Evolutionary conservation across 2,329 filamentous ascomycete species (phyloP), one percentile per base, ranked within the genome.

Genomic region (Epichloe elymi): DNA sequence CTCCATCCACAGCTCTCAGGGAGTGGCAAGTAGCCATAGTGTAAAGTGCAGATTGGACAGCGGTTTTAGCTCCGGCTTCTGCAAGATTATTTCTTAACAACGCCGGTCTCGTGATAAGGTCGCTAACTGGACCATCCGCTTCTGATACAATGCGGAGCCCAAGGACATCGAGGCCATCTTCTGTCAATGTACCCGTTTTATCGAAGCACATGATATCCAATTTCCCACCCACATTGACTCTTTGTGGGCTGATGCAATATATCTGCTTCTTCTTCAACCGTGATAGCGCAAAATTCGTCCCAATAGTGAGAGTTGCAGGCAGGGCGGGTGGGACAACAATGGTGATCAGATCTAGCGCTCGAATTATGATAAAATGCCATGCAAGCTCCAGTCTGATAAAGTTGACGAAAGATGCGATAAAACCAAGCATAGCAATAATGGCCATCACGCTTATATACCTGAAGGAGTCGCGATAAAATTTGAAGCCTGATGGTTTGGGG

Each of bases 11-110:
- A 11, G 85, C 79, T 45, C 90, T 81, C 8, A 98, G 74, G 0
- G 91, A 95, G 65, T 98, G 93, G 53, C 93, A 98, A 0, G 93
- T 98, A 8, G 93, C 89, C 93, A 98, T 98, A 0, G 89, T 90
- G 63, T 93, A 90, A 3, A 97, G 72, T 12, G 86, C 86, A 6
- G 86, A 86, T 30, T 69, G 71, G 10, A 68, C 53, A 15, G 43
- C 23, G 11, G 6, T 19, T 38, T 41, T 38, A 39, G 42, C 37
- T 17, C 23, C 44, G n/a, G 40, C 8, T 8, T 45, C 11, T 26
- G 26, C 30, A 23, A 37, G 43, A n/a, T 33, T 42, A 15, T 46
- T 50, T 11, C 47, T 41, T 39, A 38, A n/a, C 15, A 46, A 17
- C 2, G 52, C 49, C 10, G 55, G 19, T 56, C 87, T 80, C 0